Evolutionary conservation across 1,139 yeast genomes (phyloP).

Genomic region (Suhomyces taliae): DNA sequence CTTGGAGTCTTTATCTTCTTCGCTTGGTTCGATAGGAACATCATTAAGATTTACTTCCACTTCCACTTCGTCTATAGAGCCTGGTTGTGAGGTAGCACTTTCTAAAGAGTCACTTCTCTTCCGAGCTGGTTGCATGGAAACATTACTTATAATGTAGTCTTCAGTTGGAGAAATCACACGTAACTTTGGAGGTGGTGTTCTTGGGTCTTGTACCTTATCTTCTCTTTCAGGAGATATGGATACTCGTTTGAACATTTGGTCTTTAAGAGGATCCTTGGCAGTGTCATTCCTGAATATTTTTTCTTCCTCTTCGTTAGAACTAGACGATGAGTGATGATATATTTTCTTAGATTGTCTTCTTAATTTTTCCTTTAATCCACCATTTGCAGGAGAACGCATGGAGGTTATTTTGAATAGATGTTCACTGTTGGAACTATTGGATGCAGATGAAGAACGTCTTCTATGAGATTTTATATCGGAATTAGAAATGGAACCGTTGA

Average conservation of each 20-base stretch:
- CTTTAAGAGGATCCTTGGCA: slow-evolving; percentile 12
- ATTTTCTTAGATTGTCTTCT: slow-evolving; percentile 11
- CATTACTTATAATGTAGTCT: slow-evolving; percentile 12
- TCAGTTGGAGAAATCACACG: slow-evolving; percentile 2
- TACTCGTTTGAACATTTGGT: slow-evolving; percentile 18
- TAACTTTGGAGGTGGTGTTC: slow-evolving; percentile 3
- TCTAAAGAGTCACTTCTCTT: background rate
- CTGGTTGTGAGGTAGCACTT: slow-evolving; percentile 1
- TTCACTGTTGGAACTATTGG: slow-evolving; percentile 11
- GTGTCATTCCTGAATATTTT: background rate
- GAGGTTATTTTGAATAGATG: slow-evolving; percentile 10
- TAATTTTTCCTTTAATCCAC: slow-evolving; percentile 10
- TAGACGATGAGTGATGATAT: slow-evolving; percentile 10
- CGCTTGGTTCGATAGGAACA: background rate
- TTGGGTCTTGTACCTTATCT: slow-evolving; percentile 1
- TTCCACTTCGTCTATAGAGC: slow-evolving; percentile 1
- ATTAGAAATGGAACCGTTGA: no score
- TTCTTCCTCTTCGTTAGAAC: slow-evolving; percentile 11
- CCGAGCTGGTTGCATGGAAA: slow-evolving; percentile 11
- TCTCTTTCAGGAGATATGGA: slow-evolving; percentile 7
- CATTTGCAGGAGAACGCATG: slow-evolving; percentile 7
- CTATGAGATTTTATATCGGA: slow-evolving; percentile 3
- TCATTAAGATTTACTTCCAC: background rate
- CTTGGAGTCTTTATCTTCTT: background rate
- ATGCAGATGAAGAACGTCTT: slow-evolving; percentile 8